These are phyloP conservation scores for Fusarium denticulatum DNA, from an alignment of 2,329 filamentous ascomycete genomes.

Conservation along the genomic window DNA sequence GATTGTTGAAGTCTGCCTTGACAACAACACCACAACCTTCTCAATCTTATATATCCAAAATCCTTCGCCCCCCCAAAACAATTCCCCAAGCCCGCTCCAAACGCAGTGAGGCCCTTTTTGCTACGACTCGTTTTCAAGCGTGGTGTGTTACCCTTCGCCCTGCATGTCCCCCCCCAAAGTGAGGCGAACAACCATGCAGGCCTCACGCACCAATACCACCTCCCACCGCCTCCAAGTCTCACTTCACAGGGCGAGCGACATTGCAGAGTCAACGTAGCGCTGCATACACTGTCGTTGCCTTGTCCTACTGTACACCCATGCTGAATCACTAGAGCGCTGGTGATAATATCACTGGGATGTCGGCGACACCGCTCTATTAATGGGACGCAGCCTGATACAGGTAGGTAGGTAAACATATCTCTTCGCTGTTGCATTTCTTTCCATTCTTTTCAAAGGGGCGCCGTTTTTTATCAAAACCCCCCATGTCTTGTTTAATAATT, in stretches of 20 bases:
- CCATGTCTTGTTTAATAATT: slow-evolving; percentile 43
- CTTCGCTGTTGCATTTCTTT: slow-evolving; percentile 24
- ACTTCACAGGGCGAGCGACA: slow-evolving; percentile 3
- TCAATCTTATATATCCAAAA: slow-evolving; percentile 21
- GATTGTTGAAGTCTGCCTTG: neutral
- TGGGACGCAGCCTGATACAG: neutral
- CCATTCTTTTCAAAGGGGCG: slow-evolving; percentile 35
- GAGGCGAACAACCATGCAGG: slow-evolving; percentile 33
- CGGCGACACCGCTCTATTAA: neutral
- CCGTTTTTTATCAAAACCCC: slow-evolving; percentile 21
- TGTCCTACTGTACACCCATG: neutral
- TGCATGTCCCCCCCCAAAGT: slow-evolving; percentile 14
- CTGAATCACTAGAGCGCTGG: neutral
- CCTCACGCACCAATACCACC: slow-evolving; percentile 23
- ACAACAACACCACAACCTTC: neutral
- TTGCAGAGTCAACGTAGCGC: slow-evolving; percentile 16
- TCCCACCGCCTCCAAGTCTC: slow-evolving; percentile 16
- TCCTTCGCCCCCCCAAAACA: neutral
- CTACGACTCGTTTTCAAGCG: slow-evolving; percentile 15
- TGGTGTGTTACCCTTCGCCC: slow-evolving; percentile 26
- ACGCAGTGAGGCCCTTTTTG: slow-evolving; percentile 20
- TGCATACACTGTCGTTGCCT: slow-evolving; percentile 13
- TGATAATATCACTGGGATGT: neutral
- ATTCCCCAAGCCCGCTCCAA: neutral
- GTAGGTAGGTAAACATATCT: neutral